Percentiles rank a stretch among this genome's conserved stretches.
Evolutionary conservation across 169 alveolate species (phyloP).

Genomic region (Plasmodium sp.): DNA sequence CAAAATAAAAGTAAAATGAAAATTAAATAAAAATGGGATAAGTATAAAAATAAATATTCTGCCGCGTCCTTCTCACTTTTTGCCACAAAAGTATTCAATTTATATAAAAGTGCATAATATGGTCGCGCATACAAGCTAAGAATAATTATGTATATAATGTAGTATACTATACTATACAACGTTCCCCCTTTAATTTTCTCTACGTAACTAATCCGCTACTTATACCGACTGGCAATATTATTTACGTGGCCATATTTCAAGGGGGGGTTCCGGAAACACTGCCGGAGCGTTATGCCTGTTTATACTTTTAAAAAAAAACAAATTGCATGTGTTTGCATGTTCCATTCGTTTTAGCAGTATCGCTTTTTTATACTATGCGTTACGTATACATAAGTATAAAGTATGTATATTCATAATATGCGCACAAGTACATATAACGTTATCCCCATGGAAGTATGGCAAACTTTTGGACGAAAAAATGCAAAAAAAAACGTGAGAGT

Average conservation of each 20-base stretch:
- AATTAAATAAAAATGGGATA: background rate
- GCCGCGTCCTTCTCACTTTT: background rate
- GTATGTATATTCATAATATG: background rate
- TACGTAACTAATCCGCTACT: background rate
- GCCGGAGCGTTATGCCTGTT: background rate
- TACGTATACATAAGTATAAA: background rate
- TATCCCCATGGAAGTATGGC: background rate
- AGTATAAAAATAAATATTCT: background rate
- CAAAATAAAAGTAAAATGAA: background rate
- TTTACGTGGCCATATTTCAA: background rate
- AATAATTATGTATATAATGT: no score
- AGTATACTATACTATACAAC: no score
- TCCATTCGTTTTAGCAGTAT: background rate
- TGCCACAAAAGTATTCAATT: background rate
- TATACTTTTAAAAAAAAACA: background rate
- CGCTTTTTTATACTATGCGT: background rate
- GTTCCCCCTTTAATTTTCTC: no score
- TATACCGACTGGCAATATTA: background rate
- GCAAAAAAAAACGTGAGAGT: background rate
- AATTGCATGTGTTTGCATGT: constrained; percentile 6
- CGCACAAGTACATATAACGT: background rate
- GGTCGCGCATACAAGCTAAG: no score
- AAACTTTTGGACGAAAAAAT: background rate
- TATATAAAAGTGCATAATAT: background rate
- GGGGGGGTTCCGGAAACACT: background rate